Evolutionary conservation across 2,329 filamentous ascomycete species (phyloP).

Genomic region (Diplodia scrobiculata): DNA sequence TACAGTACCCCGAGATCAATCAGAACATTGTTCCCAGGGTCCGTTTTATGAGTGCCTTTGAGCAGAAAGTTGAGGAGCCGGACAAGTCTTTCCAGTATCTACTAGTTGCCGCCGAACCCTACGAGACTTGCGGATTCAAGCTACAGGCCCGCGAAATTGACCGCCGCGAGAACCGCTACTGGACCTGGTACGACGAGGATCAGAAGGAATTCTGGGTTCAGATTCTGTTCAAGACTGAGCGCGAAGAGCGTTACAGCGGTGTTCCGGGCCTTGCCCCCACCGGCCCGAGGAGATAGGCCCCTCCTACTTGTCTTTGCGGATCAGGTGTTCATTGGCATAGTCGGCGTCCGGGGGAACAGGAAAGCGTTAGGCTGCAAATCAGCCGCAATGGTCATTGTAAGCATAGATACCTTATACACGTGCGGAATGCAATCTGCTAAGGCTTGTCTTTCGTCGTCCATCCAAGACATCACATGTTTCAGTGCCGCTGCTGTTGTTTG

Average conservation of each 20-base stretch:
- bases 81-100: constrained; percentile 95
- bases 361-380: constrained; percentile 11
- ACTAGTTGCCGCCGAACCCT: constrained; percentile 91
- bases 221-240: constrained; percentile 97
- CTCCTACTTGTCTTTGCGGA: not conserved
- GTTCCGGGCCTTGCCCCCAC: constrained; percentile 64
- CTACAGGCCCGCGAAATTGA: constrained; percentile 92
- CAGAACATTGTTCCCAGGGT: constrained; percentile 76
- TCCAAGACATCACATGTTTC: not conserved
- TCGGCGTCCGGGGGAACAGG: constrained; percentile 10
- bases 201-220: constrained; percentile 97
- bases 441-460: not conserved
- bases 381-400: constrained; percentile 25
- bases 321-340: constrained; percentile 18
- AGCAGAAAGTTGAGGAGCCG: constrained; percentile 91
- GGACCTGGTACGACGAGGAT: constrained; percentile 93
- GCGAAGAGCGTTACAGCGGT: constrained; percentile 81
- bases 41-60: constrained; percentile 96
- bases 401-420: constrained; percentile 27
- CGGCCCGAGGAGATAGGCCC: constrained; percentile 34
- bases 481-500: constrained; percentile 9
- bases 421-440: constrained; percentile 19
- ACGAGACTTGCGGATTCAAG: constrained; percentile 97
- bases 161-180: constrained; percentile 81
- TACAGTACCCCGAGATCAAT: constrained; percentile 90